phyloP scores from a whole-genome alignment of 441 rosid genomes.

The Jatropha multifida region DNA sequence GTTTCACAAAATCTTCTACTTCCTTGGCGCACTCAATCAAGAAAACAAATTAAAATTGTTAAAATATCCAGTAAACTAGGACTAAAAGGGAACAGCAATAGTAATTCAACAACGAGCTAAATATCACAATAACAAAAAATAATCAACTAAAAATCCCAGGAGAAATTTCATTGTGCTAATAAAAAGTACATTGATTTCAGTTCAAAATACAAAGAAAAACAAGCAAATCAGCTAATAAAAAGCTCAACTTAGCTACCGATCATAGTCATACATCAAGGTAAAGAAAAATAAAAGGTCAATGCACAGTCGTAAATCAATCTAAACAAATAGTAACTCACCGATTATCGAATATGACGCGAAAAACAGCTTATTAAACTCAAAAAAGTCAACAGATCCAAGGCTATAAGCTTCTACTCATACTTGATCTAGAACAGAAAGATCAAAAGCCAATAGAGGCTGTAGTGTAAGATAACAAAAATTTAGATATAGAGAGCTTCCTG shows the following conservation, averaged over 20 bases:
- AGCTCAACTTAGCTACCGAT: background rate
- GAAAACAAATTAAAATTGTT: background rate
- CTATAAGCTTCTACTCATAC: background rate
- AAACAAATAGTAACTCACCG: conserved; percentile 15
- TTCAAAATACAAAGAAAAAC: background rate
- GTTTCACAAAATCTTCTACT: background rate
- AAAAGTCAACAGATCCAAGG: conserved; percentile 19
- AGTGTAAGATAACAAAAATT: background rate
- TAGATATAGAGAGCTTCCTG: background rate
- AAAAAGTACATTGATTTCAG: background rate
- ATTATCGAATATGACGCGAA: conserved; percentile 11
- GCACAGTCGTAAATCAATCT: background rate
- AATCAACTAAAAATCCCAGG: background rate
- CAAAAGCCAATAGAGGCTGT: background rate
- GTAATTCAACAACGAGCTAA: background rate
- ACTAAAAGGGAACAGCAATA: background rate
- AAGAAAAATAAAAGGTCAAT: background rate
- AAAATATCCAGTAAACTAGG: background rate
- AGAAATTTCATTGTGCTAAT: background rate
- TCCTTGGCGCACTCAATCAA: background rate
- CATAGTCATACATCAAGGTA: background rate
- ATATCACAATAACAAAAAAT: background rate
- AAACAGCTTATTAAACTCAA: background rate
- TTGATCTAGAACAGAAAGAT: conserved; percentile 4
- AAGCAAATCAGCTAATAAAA: background rate